Evolutionary conservation across 768 basidiomycete species (phyloP), one percentile per base, ranked within the genome.

Genomic region (Leucogyrophana mollusca): DNA sequence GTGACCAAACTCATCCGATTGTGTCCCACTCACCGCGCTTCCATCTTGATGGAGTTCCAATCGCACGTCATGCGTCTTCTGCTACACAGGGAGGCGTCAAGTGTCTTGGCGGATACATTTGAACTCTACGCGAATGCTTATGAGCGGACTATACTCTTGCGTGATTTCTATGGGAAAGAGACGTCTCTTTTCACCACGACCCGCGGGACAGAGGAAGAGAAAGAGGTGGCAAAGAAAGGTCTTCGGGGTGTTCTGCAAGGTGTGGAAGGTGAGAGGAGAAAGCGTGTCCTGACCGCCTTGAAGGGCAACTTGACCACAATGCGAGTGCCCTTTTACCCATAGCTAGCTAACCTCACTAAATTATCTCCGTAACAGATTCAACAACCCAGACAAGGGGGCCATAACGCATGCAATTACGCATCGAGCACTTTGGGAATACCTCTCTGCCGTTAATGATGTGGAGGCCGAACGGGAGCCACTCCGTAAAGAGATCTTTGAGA

Each of bases 91-190:
- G 88, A 95, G 50, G 91, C 94, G 0, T 82, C 90, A 1, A 74
- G 80, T 3, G 85, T 92, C 7, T 73, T 97, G 9, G 87, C 92
- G 1, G 93, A 95, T 57, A 79, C 91, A 1, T 97, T 87, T 57
- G 93, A 94, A 60, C 76, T 94, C 0, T 88, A 92, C 57, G 78
- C 86, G 6, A 91, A 92, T 41, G 82, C 90, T 1, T 89, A 88
- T 53, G 92, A 95, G 56, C 80, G 90, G 16, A 78, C 85, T 0
- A 71, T 91, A 17, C 73, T 97, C 4, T 70, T 95, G 5, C 80
- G 86, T 14, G 90, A 93, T 50, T 92, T 96, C 52, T 97, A 93
- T 54, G 94, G 94, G 11, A 90, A 88, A 62, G 94, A 97, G 63
- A 85, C 83, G 1, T 71, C 76, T 3, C 67, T 97, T 23, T 92